Percentiles rank a stretch among this genome's conserved stretches.
Evolutionary conservation across 768 basidiomycete genomes (phyloP).

Genomic region (Tulasnella sp.): DNA sequence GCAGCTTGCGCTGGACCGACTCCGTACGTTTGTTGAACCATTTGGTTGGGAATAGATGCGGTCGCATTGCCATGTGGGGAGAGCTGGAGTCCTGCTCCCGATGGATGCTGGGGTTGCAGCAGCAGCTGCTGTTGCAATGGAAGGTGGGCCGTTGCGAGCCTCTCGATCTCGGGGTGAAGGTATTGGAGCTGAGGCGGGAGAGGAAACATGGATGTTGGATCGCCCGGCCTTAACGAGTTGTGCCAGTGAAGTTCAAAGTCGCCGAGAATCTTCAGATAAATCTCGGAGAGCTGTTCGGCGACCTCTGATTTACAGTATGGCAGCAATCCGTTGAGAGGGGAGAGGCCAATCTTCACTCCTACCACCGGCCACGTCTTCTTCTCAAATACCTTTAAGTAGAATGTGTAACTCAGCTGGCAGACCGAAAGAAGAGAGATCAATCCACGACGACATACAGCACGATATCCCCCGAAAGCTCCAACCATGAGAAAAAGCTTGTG

Average conservation of each 20-base stretch:
- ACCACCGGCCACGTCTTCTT: slow-evolving; percentile 2
- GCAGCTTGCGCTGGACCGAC: not conserved
- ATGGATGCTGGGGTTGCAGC: not conserved
- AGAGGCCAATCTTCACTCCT: slow-evolving; percentile 15
- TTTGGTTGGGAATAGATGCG: not conserved
- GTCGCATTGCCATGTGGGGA: not conserved
- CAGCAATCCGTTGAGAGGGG: not conserved
- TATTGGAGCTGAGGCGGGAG: slow-evolving; percentile 2
- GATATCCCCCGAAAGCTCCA: slow-evolving; percentile 3
- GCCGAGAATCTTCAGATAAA: slow-evolving; percentile 3
- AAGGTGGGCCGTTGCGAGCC: not conserved
- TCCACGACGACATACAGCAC: not conserved
- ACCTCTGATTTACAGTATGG: not conserved
- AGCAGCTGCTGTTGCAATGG: not conserved
- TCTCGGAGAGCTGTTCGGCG: not conserved
- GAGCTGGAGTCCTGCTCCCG: not conserved
- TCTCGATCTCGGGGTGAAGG: slow-evolving; percentile 3
- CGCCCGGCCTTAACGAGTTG: not conserved
- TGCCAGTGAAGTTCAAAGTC: slow-evolving; percentile 19
- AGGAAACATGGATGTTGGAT: not conserved
- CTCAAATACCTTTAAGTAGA: not conserved
- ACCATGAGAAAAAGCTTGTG: slow-evolving; percentile 21
- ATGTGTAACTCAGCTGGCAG: not conserved
- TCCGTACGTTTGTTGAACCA: not conserved
- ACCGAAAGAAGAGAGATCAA: no score